Evolutionary conservation across 441 rosid genomes (phyloP).

Genomic region (Gossypium gossypioides): DNA sequence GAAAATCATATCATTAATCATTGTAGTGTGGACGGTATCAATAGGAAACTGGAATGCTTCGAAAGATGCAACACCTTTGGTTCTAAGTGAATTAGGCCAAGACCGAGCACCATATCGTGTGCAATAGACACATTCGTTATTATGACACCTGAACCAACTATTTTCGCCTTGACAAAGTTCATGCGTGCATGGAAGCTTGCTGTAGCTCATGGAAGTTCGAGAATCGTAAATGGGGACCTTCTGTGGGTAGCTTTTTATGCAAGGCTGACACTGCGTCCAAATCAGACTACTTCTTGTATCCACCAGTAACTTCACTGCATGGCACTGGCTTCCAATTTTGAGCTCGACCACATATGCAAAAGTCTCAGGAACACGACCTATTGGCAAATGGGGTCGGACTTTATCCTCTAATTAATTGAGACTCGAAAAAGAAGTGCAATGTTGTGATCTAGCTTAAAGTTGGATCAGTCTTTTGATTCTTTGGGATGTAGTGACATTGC

Average conservation of each 20-base stretch:
- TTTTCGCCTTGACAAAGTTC: neutral
- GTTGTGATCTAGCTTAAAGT: neutral
- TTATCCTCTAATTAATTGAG: neutral
- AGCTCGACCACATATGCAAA: neutral
- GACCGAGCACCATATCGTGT: neutral
- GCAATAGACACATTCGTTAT: neutral
- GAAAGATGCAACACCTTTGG: constrained; percentile 4
- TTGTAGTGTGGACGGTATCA: neutral
- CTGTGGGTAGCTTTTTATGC: neutral
- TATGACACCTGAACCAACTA: neutral
- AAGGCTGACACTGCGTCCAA: constrained; percentile 16
- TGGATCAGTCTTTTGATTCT: neutral
- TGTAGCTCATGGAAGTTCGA: neutral
- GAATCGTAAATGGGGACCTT: constrained; percentile 1
- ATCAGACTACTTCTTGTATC: neutral
- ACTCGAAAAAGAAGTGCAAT: neutral
- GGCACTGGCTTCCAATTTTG: neutral
- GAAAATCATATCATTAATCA: neutral
- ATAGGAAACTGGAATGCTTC: neutral
- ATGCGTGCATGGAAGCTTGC: neutral
- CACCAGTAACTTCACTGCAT: neutral
- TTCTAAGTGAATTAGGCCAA: neutral
- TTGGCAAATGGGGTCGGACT: neutral
- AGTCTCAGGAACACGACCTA: neutral
- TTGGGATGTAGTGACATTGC: neutral